Evolutionary conservation across 495 filamentous ascomycete genomes (phyloP), one percentile per base, ranked within the genome.

Genomic region (Daldinia childiae): DNA sequence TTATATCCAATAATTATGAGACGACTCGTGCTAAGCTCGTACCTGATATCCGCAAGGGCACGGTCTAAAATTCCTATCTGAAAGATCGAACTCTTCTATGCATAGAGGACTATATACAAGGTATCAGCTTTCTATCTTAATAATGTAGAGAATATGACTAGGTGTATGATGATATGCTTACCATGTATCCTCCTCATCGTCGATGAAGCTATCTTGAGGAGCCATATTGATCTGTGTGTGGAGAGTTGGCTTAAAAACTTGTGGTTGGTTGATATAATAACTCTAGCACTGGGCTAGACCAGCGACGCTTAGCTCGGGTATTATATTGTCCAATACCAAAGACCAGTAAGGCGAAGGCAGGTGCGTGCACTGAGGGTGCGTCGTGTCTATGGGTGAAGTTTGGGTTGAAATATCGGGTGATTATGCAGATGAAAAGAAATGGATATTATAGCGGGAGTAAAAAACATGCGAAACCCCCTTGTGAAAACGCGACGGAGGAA

Each of bases 41-140:
- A 98, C 95, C 86, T 98, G 94, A 76, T 98, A 99, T 39, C 96
- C 96, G 79, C 95, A 99, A 27, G 95, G 96, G 83, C 96, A 99
- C 66, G 96, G 96, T 73, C 89, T 91, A 82, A 99, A 99, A 84
- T 96, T 97, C 80, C 92, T 92, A 83, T 99, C 96, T 30, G 93
- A 94, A 43, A 98, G 89, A 78, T 98, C 96, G 77, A 98, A 94
- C 84, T 98, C 96, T 84, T 99, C 96, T 79, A 99, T 95, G 82
- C 96, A 99, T 52, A 99, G 91, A 75, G 96, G 96, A 80, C 93
- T 95, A 48, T 15, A 68, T 26, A 61, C 34, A n/a, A 56, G 62
- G 68, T 56, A 66, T 78, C 61, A 68, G 71, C 74, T 45, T 72
- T 65, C 26, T 30, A 12, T 12, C 6, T 6, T 9, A 4, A 17